These are phyloP conservation scores for Sporisorium scitamineum DNA, from an alignment of 1,284 basidiomycete species.

Conservation along the genomic window DNA sequence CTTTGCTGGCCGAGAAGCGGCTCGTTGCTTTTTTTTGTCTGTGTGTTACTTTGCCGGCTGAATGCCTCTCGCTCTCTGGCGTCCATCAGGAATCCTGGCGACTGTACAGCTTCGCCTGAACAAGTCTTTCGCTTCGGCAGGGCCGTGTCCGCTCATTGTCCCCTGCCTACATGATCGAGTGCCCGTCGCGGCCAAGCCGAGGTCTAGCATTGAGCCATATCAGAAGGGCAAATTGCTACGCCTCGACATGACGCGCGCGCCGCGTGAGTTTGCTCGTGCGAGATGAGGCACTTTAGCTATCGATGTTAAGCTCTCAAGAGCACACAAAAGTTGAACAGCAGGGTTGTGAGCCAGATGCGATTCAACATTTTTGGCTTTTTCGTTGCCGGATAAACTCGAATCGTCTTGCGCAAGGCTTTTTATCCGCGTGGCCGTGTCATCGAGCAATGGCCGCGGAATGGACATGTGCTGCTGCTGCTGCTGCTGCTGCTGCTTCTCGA, in stretches of 20 bases:
- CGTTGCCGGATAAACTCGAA: background rate
- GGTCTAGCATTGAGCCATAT: background rate
- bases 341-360: background rate
- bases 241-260: background rate
- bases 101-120: too few species aligned
- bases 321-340: too few species aligned
- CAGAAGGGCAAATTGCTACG: background rate
- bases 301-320: too few species aligned
- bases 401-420: too few species aligned
- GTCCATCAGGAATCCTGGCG: too few species aligned
- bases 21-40: background rate
- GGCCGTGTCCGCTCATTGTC: too few species aligned
- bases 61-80: background rate
- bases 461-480: background rate
- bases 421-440: background rate
- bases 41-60: background rate
- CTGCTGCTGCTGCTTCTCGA: background rate
- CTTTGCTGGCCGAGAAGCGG: slow-evolving; percentile 2
- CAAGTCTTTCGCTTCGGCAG: too few species aligned
- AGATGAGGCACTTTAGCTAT: too few species aligned
- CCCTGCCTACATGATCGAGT: too few species aligned
- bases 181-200: background rate
- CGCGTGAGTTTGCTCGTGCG: background rate
- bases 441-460: background rate
- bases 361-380: background rate